A percentile compares a stretch with the other conserved stretches of the same genome.
These are phyloP conservation scores for Periglandula ipomoeae DNA, from an alignment of 2,329 filamentous ascomycete species.

Conservation along the genomic window DNA sequence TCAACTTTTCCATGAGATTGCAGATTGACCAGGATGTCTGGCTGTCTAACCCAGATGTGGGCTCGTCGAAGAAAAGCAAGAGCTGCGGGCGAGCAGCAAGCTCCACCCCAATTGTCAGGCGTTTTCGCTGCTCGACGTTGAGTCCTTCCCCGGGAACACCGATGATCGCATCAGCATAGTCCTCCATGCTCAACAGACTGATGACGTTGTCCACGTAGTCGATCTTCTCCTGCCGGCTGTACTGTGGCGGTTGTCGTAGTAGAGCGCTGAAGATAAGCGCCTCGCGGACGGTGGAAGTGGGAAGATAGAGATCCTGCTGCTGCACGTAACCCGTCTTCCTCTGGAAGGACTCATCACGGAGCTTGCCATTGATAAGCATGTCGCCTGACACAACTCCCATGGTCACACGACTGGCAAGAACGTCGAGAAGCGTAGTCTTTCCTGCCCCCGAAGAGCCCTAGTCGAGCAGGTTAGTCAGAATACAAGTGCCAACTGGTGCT, in stretches of 20 bases:
- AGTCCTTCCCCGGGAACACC: slow-evolving; percentile 84
- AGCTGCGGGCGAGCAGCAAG: slow-evolving; percentile 84
- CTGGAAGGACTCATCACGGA: slow-evolving; percentile 74
- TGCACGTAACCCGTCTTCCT: slow-evolving; percentile 88
- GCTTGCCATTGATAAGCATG: slow-evolving; percentile 59
- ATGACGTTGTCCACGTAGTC: slow-evolving; percentile 88
- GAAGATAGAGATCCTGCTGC: slow-evolving; percentile 82
- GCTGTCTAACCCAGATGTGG: slow-evolving; percentile 86
- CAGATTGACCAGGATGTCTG: slow-evolving; percentile 92
- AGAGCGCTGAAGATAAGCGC: slow-evolving; percentile 79
- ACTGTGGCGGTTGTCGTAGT: slow-evolving; percentile 69
- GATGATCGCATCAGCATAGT: slow-evolving; percentile 83
- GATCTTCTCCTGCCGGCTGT: slow-evolving; percentile 68
- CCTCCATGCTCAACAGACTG: slow-evolving; percentile 79
- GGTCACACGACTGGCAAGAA: slow-evolving; percentile 73
- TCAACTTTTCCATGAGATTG: slow-evolving; percentile 79
- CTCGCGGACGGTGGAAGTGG: slow-evolving; percentile 79
- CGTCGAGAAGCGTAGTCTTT: slow-evolving; percentile 84
- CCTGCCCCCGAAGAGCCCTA: slow-evolving; percentile 84
- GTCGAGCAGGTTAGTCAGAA: too few relatives aligned
- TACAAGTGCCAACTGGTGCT: too few relatives aligned
- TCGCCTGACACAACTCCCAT: slow-evolving; percentile 85
- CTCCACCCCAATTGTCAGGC: slow-evolving; percentile 92
- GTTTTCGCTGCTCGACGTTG: slow-evolving; percentile 61
- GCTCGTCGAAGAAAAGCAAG: slow-evolving; percentile 88